phyloP scores from a whole-genome alignment of 1,139 yeast genomes.

The Candida labiduridarum region DNA sequence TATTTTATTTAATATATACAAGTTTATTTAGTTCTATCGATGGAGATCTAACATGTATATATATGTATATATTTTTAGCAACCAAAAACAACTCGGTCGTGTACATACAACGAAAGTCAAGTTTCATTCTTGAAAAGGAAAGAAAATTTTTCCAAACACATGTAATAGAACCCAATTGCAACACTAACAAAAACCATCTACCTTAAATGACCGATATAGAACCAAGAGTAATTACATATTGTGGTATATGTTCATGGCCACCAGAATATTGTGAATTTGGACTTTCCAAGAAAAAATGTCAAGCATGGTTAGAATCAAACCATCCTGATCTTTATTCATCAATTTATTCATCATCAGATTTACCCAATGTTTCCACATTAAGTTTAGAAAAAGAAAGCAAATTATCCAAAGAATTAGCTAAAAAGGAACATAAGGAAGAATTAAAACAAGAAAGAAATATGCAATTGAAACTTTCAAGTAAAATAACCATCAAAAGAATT shows the following conservation, averaged over 20 bases:
- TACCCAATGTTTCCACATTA: conserved; percentile 50
- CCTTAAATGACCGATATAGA: conserved; percentile 35
- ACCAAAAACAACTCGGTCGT: too few species aligned
- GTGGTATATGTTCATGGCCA: conserved; percentile 85
- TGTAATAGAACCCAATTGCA: neutral
- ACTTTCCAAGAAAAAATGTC: conserved; percentile 77
- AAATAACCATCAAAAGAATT: conserved; percentile 81
- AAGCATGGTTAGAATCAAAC: conserved; percentile 71
- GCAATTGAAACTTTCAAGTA: conserved; percentile 75
- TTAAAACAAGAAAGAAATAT: conserved; percentile 85
- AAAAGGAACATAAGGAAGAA: conserved; percentile 87
- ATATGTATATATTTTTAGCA: too few species aligned
- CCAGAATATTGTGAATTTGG: conserved; percentile 97
- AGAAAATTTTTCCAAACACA: conserved; percentile 6
- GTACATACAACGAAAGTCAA: neutral
- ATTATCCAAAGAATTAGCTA: conserved; percentile 78
- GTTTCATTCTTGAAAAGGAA: too few species aligned
- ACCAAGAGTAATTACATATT: conserved; percentile 61
- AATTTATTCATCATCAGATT: conserved; percentile 61
- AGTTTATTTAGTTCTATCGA: too few species aligned
- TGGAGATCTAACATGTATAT: too few species aligned
- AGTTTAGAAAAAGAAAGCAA: conserved; percentile 80
- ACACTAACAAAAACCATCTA: neutral
- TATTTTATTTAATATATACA: neutral
- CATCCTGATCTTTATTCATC: conserved; percentile 58